phyloP scores from a whole-genome alignment of 371 early-diverging fungal species.

The Apophysomyces sp. region DNA sequence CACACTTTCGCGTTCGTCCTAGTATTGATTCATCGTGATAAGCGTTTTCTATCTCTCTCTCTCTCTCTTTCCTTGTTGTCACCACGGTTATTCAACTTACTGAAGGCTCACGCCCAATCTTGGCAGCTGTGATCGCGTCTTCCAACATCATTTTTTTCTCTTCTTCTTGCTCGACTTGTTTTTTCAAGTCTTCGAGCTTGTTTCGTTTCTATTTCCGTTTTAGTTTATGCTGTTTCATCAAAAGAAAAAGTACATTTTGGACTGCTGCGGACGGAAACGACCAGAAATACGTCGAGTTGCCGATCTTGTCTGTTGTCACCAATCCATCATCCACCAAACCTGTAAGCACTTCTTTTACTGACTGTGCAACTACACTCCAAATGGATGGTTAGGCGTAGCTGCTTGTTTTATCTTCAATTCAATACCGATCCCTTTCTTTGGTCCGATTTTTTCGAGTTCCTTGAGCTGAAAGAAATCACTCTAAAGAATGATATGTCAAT shows the following conservation, averaged over 20 bases:
- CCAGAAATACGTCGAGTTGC: slow-evolving; percentile 93
- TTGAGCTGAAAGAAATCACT: slow-evolving; percentile 76
- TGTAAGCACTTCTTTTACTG: slow-evolving; percentile 91
- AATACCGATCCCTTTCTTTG: slow-evolving; percentile 89
- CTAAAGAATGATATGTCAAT: slow-evolving; percentile 18
- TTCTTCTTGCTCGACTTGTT: slow-evolving; percentile 33
- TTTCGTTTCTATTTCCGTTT: slow-evolving; percentile 31
- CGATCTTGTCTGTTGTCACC: slow-evolving; percentile 91
- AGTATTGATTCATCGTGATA: slow-evolving; percentile 2
- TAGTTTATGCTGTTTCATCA: slow-evolving; percentile 18
- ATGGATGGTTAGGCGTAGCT: too few relatives aligned
- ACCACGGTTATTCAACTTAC: slow-evolving; percentile 34
- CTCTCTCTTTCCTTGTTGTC: too few relatives aligned
- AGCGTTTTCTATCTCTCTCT: neutral
- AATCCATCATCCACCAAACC: slow-evolving; percentile 88
- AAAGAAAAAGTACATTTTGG: neutral
- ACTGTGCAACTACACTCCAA: slow-evolving; percentile 77
- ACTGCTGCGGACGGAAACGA: slow-evolving; percentile 79
- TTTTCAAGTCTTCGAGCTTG: slow-evolving; percentile 46
- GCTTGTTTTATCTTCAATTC: neutral
- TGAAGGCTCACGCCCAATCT: slow-evolving; percentile 51
- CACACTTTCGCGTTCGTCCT: slow-evolving; percentile 55
- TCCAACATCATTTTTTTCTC: slow-evolving; percentile 39
- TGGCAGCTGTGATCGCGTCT: slow-evolving; percentile 34
- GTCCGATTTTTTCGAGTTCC: slow-evolving; percentile 90